A percentile compares a stretch with the other conserved stretches of the same genome.
phyloP scores from a whole-genome alignment of 805 yeast species.

The Alloascoidea hylecoeti region DNA sequence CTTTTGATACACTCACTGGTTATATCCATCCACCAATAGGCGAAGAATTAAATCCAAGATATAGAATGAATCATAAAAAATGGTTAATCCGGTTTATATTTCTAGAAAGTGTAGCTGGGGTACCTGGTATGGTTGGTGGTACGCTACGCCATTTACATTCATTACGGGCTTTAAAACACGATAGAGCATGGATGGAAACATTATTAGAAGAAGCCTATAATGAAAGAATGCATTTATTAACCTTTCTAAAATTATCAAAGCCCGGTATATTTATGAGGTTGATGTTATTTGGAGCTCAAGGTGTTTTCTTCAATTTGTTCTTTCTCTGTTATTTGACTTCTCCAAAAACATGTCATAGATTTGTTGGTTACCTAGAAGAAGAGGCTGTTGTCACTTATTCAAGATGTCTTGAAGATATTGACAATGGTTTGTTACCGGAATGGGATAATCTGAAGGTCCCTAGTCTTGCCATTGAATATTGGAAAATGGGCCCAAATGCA shows the following conservation, averaged over 20 bases:
- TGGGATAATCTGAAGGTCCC: constrained; percentile 34
- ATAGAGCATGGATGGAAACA: constrained; percentile 66
- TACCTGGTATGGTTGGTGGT: constrained; percentile 71
- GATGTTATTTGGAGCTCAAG: constrained; percentile 50
- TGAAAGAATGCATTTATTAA: constrained; percentile 63
- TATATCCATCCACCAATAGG: constrained; percentile 41
- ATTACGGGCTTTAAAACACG: constrained; percentile 44
- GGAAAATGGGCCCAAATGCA: constrained; percentile 40
- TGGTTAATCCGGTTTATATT: constrained; percentile 51
- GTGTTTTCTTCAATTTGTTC: constrained; percentile 54
- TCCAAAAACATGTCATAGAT: constrained; percentile 58
- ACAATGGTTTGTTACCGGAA: constrained; percentile 31
- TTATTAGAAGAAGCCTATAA: constrained; percentile 64
- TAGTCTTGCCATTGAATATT: constrained; percentile 46
- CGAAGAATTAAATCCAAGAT: constrained; percentile 17
- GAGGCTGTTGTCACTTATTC: constrained; percentile 63
- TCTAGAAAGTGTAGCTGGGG: constrained; percentile 62
- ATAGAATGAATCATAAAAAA: constrained; percentile 42
- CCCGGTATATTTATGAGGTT: constrained; percentile 44
- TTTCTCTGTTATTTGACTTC: constrained; percentile 41
- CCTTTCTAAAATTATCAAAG: constrained; percentile 48
- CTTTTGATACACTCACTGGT: constrained; percentile 53
- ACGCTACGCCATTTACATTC: constrained; percentile 58
- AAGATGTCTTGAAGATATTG: constrained; percentile 40
- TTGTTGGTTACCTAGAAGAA: constrained; percentile 68